Evolutionary conservation across 169 alveolate species (phyloP), one percentile per base, ranked within the genome.

Genomic region (Babesia ovata): DNA sequence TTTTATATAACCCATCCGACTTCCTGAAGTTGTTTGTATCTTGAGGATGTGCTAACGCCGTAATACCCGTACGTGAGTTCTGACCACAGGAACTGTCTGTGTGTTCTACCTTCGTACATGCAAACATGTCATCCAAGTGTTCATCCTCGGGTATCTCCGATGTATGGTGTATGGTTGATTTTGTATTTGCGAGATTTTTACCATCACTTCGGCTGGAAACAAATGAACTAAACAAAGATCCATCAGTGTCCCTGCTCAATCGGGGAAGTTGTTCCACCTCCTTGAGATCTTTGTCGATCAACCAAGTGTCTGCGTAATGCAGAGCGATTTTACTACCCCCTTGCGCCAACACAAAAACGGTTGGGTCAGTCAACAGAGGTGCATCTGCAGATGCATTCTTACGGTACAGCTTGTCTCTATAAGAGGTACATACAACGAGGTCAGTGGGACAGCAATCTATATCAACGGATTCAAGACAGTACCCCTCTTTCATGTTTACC

Each of bases 401-500:
- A 14, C 86, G 62, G 33, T 76, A 69, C 42, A 76, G 26, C 29
- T 24, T 70, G 57, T 76, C 86, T 7, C 79, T 49, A 54, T 36
- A 76, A 2, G 78, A 42, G 21, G 72, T 69, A 33, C 81, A 66
- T 14, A 76, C 56, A 6, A 72, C 63, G 19, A 76, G 29, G 22
- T 57, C 86, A 24, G 48, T 65, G 3, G 86, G 78, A 42, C 61
- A 56, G 42, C 63, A 39, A 24, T 66, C 74, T 7, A 49, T 44
- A 26, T 76, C 86, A 12, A 36, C 29, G 3, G 74, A 33, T 53
- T 76, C 86, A 10, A 76, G 52, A 28, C 81, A 63, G 63, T 57
- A 76, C 0, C 86, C 86, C 52, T 76, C 86, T 26, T 76, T 52
- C 86, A 76, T 76, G 42, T 52, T 59, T 16, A 76, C 17, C 16